A percentile compares a stretch with the other conserved stretches of the same genome.
Conservation (phyloP, 192 early-diverging fungal genomes). For the Podila minutissima region DNA sequence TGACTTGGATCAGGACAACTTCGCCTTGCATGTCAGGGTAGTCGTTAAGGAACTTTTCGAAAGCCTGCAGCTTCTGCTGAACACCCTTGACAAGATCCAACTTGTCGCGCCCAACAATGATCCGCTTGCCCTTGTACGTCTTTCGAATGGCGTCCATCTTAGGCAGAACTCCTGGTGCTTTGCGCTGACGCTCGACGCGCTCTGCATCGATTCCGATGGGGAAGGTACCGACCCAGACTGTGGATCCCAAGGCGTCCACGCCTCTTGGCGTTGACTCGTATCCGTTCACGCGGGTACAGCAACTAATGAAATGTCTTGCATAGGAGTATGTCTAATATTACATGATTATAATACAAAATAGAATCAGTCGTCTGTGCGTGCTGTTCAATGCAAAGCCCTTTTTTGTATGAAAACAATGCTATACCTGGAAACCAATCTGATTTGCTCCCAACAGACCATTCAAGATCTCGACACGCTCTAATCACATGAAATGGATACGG, state of each 20-base stretch:
- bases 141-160: slow-evolving; percentile 86
- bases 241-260: slow-evolving; percentile 84
- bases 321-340: slow-evolving; percentile 85
- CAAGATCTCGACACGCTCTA: slow-evolving; percentile 84
- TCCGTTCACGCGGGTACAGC: slow-evolving; percentile 92
- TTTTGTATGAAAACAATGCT: neutral
- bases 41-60: slow-evolving; percentile 89
- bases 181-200: slow-evolving; percentile 69
- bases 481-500: slow-evolving; percentile 1
- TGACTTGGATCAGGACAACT: slow-evolving; percentile 96
- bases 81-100: slow-evolving; percentile 96
- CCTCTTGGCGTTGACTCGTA: slow-evolving; percentile 94
- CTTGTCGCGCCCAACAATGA: slow-evolving; percentile 96
- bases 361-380: neutral
- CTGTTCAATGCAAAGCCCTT: neutral
- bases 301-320: slow-evolving; percentile 91
- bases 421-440: slow-evolving; percentile 92
- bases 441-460: slow-evolving; percentile 90
- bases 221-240: slow-evolving; percentile 90
- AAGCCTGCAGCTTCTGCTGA: slow-evolving; percentile 91
- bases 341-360: neutral
- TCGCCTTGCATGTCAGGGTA: slow-evolving; percentile 90
- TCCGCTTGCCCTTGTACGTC: slow-evolving; percentile 88
- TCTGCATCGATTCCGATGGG: slow-evolving; percentile 97
- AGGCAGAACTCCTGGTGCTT: slow-evolving; percentile 68